Percentiles rank a stretch among this genome's conserved stretches.
Conservation (phyloP, 208 protist genomes). For the Leishmania major region DNA sequence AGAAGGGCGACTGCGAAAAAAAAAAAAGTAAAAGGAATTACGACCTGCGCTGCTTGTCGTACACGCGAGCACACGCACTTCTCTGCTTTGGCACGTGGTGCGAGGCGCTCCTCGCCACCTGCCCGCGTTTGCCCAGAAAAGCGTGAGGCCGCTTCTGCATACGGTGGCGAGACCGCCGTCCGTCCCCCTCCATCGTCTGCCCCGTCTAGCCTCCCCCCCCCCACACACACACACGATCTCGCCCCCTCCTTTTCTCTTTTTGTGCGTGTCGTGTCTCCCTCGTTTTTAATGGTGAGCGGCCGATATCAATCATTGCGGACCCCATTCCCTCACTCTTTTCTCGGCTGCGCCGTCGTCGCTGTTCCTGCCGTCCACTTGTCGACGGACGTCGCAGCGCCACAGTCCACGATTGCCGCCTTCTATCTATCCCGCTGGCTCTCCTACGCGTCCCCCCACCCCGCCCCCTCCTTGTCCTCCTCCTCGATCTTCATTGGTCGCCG, state of each 20-base stretch:
- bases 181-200: background rate
- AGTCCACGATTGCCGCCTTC: background rate
- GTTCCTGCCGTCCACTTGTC: background rate
- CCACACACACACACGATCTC: background rate
- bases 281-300: background rate
- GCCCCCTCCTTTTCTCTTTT: background rate
- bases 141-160: background rate
- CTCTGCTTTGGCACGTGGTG: background rate
- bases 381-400: background rate
- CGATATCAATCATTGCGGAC: background rate
- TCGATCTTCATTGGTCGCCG: background rate
- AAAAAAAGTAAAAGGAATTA: background rate
- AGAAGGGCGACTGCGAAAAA: background rate
- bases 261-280: background rate
- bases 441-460: background rate
- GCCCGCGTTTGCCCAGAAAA: background rate
- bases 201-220: background rate
- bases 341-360: background rate
- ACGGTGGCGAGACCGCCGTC: background rate
- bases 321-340: background rate
- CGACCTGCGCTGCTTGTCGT: background rate
- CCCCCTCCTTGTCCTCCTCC: background rate
- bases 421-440: background rate
- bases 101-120: background rate
- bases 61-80: background rate